These are phyloP conservation scores for Ensete ventricosum DNA, from an alignment of 176 grass and related monocot genomes.

Conservation along the genomic window DNA sequence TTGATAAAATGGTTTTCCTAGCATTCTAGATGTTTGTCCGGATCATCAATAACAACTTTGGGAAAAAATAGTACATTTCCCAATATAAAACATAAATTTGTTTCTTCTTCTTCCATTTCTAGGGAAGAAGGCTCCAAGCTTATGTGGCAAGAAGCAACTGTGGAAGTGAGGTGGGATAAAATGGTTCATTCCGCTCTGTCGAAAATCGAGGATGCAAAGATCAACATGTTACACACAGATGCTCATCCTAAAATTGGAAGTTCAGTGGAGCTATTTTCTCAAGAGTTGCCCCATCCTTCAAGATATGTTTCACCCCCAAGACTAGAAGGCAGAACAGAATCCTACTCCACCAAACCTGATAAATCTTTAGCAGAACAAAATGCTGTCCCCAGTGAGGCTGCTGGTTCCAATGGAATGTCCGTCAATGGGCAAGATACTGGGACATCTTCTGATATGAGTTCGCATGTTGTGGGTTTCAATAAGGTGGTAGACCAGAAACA, in stretches of 20 bases:
- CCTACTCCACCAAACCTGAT: no score
- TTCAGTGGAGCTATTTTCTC: neutral
- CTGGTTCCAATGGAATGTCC: neutral
- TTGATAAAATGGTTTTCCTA: no score
- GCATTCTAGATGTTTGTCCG: no score
- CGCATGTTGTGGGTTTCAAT: neutral
- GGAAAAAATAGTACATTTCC: neutral
- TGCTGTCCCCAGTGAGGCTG: neutral
- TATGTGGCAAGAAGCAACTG: neutral
- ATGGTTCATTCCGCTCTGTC: neutral
- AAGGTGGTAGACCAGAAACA: constrained; percentile 14
- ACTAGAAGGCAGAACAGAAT: no score
- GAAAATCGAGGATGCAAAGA: neutral
- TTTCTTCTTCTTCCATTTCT: neutral
- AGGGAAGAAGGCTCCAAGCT: neutral
- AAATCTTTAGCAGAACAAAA: no score
- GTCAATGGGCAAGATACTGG: neutral
- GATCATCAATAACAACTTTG: neutral
- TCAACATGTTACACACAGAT: neutral
- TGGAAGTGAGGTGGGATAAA: neutral
- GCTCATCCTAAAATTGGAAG: neutral
- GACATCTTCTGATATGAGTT: neutral
- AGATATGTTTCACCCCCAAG: no score
- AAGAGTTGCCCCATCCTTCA: no score
- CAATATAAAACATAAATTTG: neutral